Base-by-base conservation (phyloP, 129 eudicot genomes). In the Dittrichia graveolens region DNA sequence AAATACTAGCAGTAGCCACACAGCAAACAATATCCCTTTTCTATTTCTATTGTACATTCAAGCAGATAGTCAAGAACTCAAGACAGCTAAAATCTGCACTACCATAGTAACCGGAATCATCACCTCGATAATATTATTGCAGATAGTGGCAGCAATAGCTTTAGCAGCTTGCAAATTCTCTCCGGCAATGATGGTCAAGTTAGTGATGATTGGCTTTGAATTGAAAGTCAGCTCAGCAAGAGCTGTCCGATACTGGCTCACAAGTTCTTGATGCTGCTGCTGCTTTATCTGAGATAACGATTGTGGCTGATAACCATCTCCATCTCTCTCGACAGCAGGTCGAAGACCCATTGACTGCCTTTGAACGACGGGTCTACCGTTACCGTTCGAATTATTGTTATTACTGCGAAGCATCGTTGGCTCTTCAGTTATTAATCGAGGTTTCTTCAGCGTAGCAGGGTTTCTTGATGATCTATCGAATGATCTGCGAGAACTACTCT, bases 151-250 rank as follows among this genome's bases (percentile, higher is more conserved):
- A 0, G 96, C 96, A 65, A 90, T 83, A 31, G 94, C 87, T 85
- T 88, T 90, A 8, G 99, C 96, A 66, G 97, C 97, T 40, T 80
- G 96, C 71, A 75, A 48, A 77, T 88, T 95, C 81, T 95, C 99
- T 14, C 99, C 99, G 0, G 99, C 99, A 8, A 95, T 95, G 40
- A 95, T 95, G 58, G 99, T 88, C 86, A 95, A 80, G 70, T 90
- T 95, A 5, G 97, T 95, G 69, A 95, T 95, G 5, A 94, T 94
- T 2, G 99, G 99, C 67, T 94, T 94, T 8, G 99, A 94, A 58
- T 94, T 94, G 68, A 94, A 90, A 42, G 97, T 94, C 59, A 94
- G 82, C 88, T 94, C 99, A 0, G 86, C 81, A 43, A 94, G 69
- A 6, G 99, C 99, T n/a, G 88, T 83, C 83, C 83, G 83, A 58